Percentiles rank a stretch among this genome's conserved stretches.
phyloP scores from a whole-genome alignment of 495 filamentous ascomycete genomes.

The Xylaria telfairii region DNA sequence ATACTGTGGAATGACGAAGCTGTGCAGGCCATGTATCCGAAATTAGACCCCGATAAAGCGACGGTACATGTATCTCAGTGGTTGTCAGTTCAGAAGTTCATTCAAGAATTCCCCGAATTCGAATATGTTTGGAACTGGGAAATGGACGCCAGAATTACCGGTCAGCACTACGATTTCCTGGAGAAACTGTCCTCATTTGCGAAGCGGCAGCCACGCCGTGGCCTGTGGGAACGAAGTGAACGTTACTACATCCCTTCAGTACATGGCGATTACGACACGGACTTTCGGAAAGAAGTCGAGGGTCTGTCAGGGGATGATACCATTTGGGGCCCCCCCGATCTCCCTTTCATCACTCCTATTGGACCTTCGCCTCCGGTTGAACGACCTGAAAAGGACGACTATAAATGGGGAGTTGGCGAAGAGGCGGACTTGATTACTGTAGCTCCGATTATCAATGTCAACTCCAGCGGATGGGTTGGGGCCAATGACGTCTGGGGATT shows the following conservation, averaged over 20 bases:
- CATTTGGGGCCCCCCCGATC: conserved; percentile 68
- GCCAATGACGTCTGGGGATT: conserved; percentile 68
- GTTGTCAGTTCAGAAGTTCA: conserved; percentile 68
- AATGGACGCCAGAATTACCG: conserved; percentile 72
- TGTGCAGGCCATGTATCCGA: conserved; percentile 64
- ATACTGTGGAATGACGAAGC: conserved; percentile 70
- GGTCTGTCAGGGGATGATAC: conserved; percentile 49
- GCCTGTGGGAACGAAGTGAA: conserved; percentile 76
- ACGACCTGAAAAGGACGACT: conserved; percentile 63
- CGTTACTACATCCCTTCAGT: conserved; percentile 71
- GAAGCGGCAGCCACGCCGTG: conserved; percentile 66
- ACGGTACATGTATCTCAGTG: conserved; percentile 59
- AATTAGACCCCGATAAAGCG: conserved; percentile 48
- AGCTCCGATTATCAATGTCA: conserved; percentile 71
- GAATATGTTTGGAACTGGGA: conserved; percentile 82
- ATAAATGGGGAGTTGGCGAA: conserved; percentile 75
- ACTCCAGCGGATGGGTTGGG: conserved; percentile 67
- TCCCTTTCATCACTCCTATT: conserved; percentile 60
- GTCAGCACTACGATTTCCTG: conserved; percentile 74
- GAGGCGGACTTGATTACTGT: conserved; percentile 78
- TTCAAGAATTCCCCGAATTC: conserved; percentile 71
- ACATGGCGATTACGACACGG: conserved; percentile 63
- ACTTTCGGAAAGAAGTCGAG: conserved; percentile 60
- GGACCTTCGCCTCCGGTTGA: conserved; percentile 65
- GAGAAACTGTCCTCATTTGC: conserved; percentile 65